phyloP scores from a whole-genome alignment of 2,329 filamentous ascomycete species.

The Ophiostoma triangulosporum region DNA sequence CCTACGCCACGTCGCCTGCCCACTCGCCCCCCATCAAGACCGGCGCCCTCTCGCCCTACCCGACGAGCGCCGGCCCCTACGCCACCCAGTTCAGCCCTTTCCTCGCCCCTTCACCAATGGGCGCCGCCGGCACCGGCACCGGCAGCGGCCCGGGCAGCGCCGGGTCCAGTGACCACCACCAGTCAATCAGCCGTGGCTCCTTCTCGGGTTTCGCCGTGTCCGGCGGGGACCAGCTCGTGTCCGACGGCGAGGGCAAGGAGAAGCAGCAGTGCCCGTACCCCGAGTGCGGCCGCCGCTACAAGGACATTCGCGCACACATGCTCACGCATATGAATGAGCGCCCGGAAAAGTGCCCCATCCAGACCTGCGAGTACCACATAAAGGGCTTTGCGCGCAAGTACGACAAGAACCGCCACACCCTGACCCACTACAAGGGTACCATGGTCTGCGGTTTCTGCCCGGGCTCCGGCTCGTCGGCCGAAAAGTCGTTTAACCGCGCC shows the following conservation, averaged over 20 bases:
- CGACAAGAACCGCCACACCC: constrained; percentile 86
- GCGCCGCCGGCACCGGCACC: constrained; percentile 13
- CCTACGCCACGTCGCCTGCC: constrained; percentile 49
- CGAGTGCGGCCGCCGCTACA: constrained; percentile 76
- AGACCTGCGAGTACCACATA: constrained; percentile 79
- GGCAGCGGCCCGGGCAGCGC: background rate
- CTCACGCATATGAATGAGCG: constrained; percentile 83
- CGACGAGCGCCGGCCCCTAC: constrained; percentile 32
- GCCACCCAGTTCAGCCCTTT: constrained; percentile 27
- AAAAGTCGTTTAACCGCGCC: constrained; percentile 91
- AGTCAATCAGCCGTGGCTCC: constrained; percentile 44
- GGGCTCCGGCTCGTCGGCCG: constrained; percentile 71
- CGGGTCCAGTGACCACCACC: background rate
- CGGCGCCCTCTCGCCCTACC: constrained; percentile 31
- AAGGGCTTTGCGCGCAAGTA: constrained; percentile 94
- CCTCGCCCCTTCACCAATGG: constrained; percentile 29
- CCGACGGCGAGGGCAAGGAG: constrained; percentile 51
- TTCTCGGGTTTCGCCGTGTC: constrained; percentile 28
- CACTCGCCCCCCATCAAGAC: constrained; percentile 39
- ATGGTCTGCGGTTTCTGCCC: constrained; percentile 96
- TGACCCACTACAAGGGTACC: constrained; percentile 93
- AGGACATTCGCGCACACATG: constrained; percentile 88
- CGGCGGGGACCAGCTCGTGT: constrained; percentile 39
- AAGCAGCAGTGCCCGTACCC: constrained; percentile 65
- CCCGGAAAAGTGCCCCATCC: constrained; percentile 87